These are phyloP conservation scores for Debaryomyces castellii DNA, from an alignment of 805 yeast genomes.

Conservation along the genomic window DNA sequence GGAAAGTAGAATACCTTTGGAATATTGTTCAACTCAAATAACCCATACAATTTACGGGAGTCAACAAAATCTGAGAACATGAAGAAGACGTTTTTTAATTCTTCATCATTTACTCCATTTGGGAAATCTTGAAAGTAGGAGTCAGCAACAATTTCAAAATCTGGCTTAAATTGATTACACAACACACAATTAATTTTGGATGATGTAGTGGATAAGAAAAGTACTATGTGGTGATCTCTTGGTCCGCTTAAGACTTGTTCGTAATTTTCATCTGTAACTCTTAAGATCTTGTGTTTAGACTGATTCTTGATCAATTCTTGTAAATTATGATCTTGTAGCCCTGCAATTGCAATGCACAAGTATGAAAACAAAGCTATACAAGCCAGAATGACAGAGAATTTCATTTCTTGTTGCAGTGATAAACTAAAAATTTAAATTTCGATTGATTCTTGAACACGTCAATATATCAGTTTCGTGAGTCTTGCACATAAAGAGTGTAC, in stretches of 20 bases:
- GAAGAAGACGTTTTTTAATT: conserved; percentile 56
- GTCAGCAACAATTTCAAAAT: conserved; percentile 55
- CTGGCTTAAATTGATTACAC: conserved; percentile 72
- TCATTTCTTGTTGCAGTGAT: conserved; percentile 3
- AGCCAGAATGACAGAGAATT: conserved; percentile 1
- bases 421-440: background rate
- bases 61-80: conserved; percentile 71
- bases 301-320: conserved; percentile 13
- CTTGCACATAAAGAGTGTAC: background rate
- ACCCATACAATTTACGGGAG: conserved; percentile 51
- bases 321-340: conserved; percentile 23
- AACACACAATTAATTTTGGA: conserved; percentile 73
- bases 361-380: conserved; percentile 11
- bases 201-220: conserved; percentile 71
- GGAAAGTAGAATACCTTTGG: conserved; percentile 70
- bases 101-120: conserved; percentile 27
- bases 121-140: conserved; percentile 61
- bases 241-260: conserved; percentile 57
- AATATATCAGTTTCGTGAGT: background rate
- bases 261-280: conserved; percentile 60
- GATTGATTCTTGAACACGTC: conserved; percentile 2
- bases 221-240: conserved; percentile 66
- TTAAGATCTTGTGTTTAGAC: conserved; percentile 18
- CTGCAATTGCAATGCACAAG: conserved; percentile 18
- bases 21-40: conserved; percentile 62